phyloP scores from a whole-genome alignment of 2,329 filamentous ascomycete genomes.

The Cladophialophora yegresii region DNA sequence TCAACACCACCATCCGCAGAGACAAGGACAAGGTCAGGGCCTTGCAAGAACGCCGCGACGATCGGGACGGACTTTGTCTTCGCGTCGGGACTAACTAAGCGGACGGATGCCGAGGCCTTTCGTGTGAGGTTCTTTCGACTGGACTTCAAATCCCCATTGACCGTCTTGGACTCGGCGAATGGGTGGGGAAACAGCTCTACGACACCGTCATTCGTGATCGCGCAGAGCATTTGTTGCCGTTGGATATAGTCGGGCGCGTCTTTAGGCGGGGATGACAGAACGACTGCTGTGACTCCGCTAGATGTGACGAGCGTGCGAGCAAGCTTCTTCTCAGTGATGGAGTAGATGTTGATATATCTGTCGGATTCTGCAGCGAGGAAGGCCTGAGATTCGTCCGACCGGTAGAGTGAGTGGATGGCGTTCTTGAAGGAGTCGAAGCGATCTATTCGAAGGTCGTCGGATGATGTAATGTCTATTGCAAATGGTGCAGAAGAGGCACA shows the following conservation, averaged over 20 bases:
- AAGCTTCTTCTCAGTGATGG: conserved; percentile 47
- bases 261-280: conserved; percentile 41
- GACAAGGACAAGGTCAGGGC: conserved; percentile 50
- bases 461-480: conserved; percentile 47
- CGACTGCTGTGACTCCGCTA: conserved; percentile 48
- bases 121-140: conserved; percentile 46
- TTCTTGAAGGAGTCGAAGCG: conserved; percentile 54
- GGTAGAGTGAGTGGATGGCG: conserved; percentile 50
- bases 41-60: conserved; percentile 49
- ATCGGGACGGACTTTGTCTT: conserved; percentile 47
- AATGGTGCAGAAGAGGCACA: conserved; percentile 55
- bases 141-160: conserved; percentile 39
- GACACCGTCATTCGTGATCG: conserved; percentile 51
- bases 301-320: conserved; percentile 53
- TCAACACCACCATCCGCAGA: conserved; percentile 55
- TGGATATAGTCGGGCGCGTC: conserved; percentile 26
- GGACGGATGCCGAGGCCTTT: conserved; percentile 49
- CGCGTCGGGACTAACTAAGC: conserved; percentile 48
- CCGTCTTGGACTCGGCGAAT: conserved; percentile 43
- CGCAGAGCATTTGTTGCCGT: conserved; percentile 48
- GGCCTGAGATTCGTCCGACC: conserved; percentile 42
- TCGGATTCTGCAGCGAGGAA: conserved; percentile 55
- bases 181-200: conserved; percentile 55
- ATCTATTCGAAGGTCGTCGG: conserved; percentile 42
- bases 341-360: conserved; percentile 55